Percentiles rank a stretch among this genome's conserved stretches.
These are phyloP conservation scores for Arthrobotrys conoides DNA, from an alignment of 2,329 filamentous ascomycete species.

Conservation along the genomic window DNA sequence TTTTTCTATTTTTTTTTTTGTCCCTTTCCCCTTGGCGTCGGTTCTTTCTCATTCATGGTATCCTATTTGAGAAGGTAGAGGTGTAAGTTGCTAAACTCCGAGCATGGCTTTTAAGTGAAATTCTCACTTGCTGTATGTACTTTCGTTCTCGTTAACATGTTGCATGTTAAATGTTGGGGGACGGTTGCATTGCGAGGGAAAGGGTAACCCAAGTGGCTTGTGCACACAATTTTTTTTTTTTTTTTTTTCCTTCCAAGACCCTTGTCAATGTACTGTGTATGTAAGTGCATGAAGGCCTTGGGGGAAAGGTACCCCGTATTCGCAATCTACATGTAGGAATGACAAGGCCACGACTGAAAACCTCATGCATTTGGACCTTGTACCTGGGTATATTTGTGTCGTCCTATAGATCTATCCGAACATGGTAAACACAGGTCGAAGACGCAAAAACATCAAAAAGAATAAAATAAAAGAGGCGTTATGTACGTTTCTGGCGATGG, in stretches of 20 bases:
- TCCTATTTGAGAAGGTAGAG: slow-evolving; percentile 27
- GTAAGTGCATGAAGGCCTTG: neutral
- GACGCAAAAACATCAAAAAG: neutral
- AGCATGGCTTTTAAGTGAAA: neutral
- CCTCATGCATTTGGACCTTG: slow-evolving; percentile 28
- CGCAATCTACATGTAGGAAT: slow-evolving; percentile 41
- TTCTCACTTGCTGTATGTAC: neutral
- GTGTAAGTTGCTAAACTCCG: slow-evolving; percentile 14
- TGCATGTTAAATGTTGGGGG: slow-evolving; percentile 21
- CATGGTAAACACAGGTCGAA: slow-evolving; percentile 14
- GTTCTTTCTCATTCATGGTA: neutral
- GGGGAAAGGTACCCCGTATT: slow-evolving; percentile 47
- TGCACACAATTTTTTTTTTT: neutral
- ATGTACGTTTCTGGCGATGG: slow-evolving; percentile 19
- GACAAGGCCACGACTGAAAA: slow-evolving; percentile 28
- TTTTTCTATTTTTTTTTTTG: neutral
- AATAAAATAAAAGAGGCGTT: slow-evolving; percentile 20
- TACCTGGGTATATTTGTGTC: slow-evolving; percentile 23
- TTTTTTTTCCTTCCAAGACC: slow-evolving; percentile 12
- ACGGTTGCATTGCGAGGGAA: slow-evolving; percentile 21
- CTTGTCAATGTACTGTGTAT: neutral
- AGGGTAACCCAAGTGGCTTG: slow-evolving; percentile 26
- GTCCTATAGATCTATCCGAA: slow-evolving; percentile 27
- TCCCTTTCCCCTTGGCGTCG: neutral
- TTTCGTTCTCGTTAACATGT: slow-evolving; percentile 13